A percentile compares a stretch with the other conserved stretches of the same genome.
Evolutionary conservation across 345 rosid species (phyloP).

Genomic region (Barbarea vulgaris): DNA sequence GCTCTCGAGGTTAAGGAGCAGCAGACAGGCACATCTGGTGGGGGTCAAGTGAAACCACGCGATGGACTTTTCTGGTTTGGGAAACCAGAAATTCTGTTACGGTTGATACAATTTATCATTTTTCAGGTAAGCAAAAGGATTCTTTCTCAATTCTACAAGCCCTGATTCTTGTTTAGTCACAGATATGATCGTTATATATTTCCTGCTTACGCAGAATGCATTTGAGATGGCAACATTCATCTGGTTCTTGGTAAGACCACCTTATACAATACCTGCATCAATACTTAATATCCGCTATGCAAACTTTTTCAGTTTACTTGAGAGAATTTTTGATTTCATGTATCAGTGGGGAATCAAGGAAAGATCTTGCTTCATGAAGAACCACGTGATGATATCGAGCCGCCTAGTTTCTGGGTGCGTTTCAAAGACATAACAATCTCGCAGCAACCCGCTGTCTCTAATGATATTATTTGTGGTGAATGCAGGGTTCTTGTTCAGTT

Average conservation of each 20-base stretch:
- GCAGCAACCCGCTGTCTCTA: background rate
- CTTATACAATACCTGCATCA: background rate
- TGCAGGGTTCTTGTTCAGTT: slow-evolving; percentile 86
- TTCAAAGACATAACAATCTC: background rate
- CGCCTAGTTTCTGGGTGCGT: slow-evolving; percentile 81
- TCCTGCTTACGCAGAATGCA: slow-evolving; percentile 69
- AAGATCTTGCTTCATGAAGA: slow-evolving; percentile 91
- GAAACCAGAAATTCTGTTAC: slow-evolving; percentile 76
- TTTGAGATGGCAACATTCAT: slow-evolving; percentile 96
- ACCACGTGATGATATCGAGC: slow-evolving; percentile 62
- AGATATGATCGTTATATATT: slow-evolving; percentile 6
- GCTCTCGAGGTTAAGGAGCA: slow-evolving; percentile 87
- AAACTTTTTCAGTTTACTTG: background rate
- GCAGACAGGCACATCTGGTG: slow-evolving; percentile 59
- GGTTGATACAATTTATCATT: slow-evolving; percentile 81
- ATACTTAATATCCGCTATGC: background rate
- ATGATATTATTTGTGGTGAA: background rate
- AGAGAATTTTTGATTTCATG: background rate
- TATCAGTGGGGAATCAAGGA: slow-evolving; percentile 80
- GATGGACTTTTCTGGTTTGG: slow-evolving; percentile 95
- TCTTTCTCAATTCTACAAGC: background rate
- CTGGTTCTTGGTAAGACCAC: slow-evolving; percentile 82
- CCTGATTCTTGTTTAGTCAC: background rate
- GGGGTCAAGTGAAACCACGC: slow-evolving; percentile 85
- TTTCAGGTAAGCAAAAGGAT: slow-evolving; percentile 61